phyloP scores from a whole-genome alignment of 2,329 filamentous ascomycete genomes.

The Hirsutella thompsonii region DNA sequence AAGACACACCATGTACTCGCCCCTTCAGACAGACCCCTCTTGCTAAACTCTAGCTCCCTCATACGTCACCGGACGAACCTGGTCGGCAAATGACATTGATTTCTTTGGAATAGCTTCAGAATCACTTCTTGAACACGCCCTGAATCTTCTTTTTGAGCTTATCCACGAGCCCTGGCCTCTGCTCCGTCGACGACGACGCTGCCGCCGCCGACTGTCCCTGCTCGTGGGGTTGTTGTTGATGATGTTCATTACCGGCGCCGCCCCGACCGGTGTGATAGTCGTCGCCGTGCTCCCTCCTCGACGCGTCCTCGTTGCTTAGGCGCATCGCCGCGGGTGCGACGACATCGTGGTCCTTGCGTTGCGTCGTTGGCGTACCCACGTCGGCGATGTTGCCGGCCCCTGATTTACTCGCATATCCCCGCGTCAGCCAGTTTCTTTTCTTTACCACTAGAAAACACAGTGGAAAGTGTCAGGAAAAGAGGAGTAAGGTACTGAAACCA shows the following conservation, averaged over 20 bases:
- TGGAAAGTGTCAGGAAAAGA: background rate
- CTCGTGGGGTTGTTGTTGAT: constrained; percentile 4
- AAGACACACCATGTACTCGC: too few species aligned
- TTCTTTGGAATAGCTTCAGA: background rate
- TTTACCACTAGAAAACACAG: background rate
- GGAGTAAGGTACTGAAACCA: constrained; percentile 14
- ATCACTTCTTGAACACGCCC: constrained; percentile 33
- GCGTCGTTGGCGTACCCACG: constrained; percentile 20
- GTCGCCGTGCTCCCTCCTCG: constrained; percentile 5
- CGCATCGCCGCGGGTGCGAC: constrained; percentile 40
- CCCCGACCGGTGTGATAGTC: constrained; percentile 48
- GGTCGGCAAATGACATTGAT: background rate
- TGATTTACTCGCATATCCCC: constrained; percentile 15
- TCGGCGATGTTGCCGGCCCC: constrained; percentile 48
- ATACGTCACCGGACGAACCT: too few species aligned
- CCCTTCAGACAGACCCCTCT: too few species aligned
- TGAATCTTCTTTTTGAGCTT: constrained; percentile 45
- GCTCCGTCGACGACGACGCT: constrained; percentile 5
- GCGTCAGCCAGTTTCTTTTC: background rate
- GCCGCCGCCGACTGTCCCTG: constrained; percentile 11
- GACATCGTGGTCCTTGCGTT: constrained; percentile 37
- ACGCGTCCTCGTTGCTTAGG: constrained; percentile 29
- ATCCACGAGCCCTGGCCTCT: constrained; percentile 35
- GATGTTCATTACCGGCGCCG: constrained; percentile 44
- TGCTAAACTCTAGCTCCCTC: too few species aligned